Percentiles rank a stretch among this genome's conserved stretches.
phyloP scores from a whole-genome alignment of 345 rosid genomes.

The Clarkia xantiana region DNA sequence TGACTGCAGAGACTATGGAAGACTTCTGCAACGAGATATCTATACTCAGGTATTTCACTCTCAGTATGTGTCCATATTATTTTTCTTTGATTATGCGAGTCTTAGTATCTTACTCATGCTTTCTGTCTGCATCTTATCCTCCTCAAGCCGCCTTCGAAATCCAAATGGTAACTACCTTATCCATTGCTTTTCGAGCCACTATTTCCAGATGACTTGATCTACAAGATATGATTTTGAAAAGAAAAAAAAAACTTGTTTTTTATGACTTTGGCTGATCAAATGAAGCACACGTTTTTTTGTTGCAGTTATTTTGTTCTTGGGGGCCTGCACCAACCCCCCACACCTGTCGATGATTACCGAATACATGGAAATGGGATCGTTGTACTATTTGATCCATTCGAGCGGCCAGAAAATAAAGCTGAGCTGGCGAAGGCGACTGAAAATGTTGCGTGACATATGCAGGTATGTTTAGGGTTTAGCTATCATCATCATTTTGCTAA shows the following conservation, averaged over 20 bases:
- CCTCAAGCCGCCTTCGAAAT: conserved; percentile 84
- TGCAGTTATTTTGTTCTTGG: conserved; percentile 91
- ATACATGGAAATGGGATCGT: conserved; percentile 97
- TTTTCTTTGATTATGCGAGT: background rate
- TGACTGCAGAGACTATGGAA: conserved; percentile 91
- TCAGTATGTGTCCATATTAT: background rate
- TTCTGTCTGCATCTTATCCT: conserved; percentile 15
- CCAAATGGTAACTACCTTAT: conserved; percentile 64
- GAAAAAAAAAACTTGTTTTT: too few relatives aligned
- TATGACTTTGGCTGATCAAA: too few relatives aligned
- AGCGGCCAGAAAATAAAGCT: conserved; percentile 87
- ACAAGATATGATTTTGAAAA: background rate
- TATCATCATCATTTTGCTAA: background rate
- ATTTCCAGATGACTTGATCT: too few relatives aligned
- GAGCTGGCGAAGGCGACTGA: conserved; percentile 73
- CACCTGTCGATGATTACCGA: conserved; percentile 86
- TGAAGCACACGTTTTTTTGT: too few relatives aligned
- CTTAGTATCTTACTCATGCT: background rate
- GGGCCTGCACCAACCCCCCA: conserved; percentile 95
- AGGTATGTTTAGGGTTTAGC: conserved; percentile 30
- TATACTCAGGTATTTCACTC: conserved; percentile 57
- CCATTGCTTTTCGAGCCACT: background rate
- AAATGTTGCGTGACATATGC: conserved; percentile 95
- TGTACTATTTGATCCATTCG: conserved; percentile 67
- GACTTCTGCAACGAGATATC: conserved; percentile 98